Evolutionary conservation across 2,329 filamentous ascomycete genomes (phyloP), one percentile per base, ranked within the genome.

Genomic region (Alternaria postmessia): DNA sequence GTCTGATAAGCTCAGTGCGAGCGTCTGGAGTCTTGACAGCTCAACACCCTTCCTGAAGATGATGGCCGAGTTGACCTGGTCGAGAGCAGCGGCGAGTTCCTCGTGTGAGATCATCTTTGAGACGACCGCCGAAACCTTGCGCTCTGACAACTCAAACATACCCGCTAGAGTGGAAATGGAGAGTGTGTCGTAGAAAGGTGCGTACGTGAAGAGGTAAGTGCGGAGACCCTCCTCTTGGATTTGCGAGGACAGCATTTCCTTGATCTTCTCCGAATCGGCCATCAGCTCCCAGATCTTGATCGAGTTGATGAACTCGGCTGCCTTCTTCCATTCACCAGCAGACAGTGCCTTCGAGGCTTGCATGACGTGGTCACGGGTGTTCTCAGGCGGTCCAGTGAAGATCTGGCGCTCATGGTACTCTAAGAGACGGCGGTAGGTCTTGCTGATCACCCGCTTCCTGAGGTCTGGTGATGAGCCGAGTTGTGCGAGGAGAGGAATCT

Each of bases 281-380:
- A 99, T 96, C 69, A 99, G 87, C 56, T 99, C 95, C 95, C 95
- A 99, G 79, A 99, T 99, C 88, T 97, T 99, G 84, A 99, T 99
- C 76, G 90, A 92, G 84, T 95, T 93, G 80, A 99, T 94, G 81
- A 96, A 95, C 64, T 91, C 87, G 22, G 90, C 94, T 16, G 94
- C 91, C 85, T 96, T 96, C 88, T 97, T 97, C 95, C 95, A 99
- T 82, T 99, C 95, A 69, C 96, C 95, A 20, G 93, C 94, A 32
- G 95, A 94, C 63, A 99, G 87, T 52, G 95, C 94, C 84, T 98
- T 97, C 62, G 95, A 97, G 14, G 94, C 94, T 84, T 98, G 96
- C 92, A 99, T 98, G 75, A 99, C 94, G 76, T 98, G 95, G 81
- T 99, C 95, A 70, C 95, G 91, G 28, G 96, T 99, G 85, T 99